phyloP scores from a whole-genome alignment of 768 basidiomycete genomes.

The Lyophyllum shimeji region DNA sequence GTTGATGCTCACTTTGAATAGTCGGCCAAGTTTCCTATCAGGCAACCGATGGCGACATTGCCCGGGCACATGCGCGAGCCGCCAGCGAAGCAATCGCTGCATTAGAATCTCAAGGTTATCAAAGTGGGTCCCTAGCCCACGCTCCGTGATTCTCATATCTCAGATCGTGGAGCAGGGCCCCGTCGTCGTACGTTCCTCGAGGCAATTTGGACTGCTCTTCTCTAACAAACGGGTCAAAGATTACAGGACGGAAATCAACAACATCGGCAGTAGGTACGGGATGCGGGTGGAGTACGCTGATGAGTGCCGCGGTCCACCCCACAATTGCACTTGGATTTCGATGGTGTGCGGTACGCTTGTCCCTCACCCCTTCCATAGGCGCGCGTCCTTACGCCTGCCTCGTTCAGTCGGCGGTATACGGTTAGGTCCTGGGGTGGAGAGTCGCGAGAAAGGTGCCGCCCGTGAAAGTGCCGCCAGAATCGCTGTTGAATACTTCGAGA shows the following conservation, averaged over 20 bases:
- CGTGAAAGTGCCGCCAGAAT: neutral
- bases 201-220: neutral
- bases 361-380: neutral
- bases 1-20: neutral
- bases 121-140: neutral
- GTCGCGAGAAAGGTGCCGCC: constrained; percentile 1
- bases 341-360: constrained; percentile 5
- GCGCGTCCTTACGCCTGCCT: neutral
- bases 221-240: neutral
- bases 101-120: neutral
- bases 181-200: neutral
- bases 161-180: neutral
- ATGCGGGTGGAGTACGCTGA: neutral
- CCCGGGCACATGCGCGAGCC: constrained; percentile 5
- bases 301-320: constrained; percentile 3
- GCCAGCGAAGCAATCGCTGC: neutral
- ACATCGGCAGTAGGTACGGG: neutral
- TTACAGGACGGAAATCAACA: constrained; percentile 9
- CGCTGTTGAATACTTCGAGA: neutral
- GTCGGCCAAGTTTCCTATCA: neutral
- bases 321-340: constrained; percentile 2
- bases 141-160: neutral
- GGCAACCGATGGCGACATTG: neutral
- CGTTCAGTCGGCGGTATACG: neutral
- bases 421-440: neutral